A percentile compares a stretch with the other conserved stretches of the same genome.
These are phyloP conservation scores for Trichosporon asahii DNA, from an alignment of 1,284 basidiomycete genomes.

Conservation along the genomic window DNA sequence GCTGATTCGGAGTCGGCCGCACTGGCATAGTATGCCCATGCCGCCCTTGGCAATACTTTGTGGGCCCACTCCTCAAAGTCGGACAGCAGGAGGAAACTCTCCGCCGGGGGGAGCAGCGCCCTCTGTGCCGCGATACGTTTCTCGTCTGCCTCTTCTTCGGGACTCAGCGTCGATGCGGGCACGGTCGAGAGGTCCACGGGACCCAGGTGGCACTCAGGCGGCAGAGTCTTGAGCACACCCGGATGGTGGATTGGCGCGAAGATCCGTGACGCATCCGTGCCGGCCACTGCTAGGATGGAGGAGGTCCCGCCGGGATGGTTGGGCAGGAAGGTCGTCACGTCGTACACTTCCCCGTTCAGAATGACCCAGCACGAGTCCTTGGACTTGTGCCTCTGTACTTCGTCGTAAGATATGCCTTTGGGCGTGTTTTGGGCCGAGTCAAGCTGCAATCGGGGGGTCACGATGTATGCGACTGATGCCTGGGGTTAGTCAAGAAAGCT, in stretches of 20 bases:
- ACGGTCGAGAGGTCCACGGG: slow-evolving; percentile 60
- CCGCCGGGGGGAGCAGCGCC: slow-evolving; percentile 61
- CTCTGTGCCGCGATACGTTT: slow-evolving; percentile 62
- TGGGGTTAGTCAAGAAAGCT: background rate
- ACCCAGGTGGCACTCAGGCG: slow-evolving; percentile 65
- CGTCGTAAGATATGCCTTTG: slow-evolving; percentile 45
- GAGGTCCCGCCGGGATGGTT: slow-evolving; percentile 58
- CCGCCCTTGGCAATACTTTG: slow-evolving; percentile 53
- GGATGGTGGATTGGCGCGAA: slow-evolving; percentile 55
- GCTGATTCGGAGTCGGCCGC: slow-evolving; percentile 57
- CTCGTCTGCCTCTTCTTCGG: slow-evolving; percentile 58
- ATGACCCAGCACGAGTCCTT: slow-evolving; percentile 74
- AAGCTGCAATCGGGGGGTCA: background rate
- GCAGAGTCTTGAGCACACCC: slow-evolving; percentile 50
- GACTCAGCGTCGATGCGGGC: slow-evolving; percentile 57
- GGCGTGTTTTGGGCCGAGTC: background rate
- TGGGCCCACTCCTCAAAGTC: slow-evolving; percentile 62
- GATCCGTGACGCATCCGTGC: slow-evolving; percentile 59
- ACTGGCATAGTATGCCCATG: slow-evolving; percentile 59
- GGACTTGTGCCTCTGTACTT: slow-evolving; percentile 58
- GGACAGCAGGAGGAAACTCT: slow-evolving; percentile 64
- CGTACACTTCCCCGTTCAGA: slow-evolving; percentile 56
- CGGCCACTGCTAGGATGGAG: slow-evolving; percentile 57
- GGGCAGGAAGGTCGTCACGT: slow-evolving; percentile 74
- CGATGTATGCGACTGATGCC: slow-evolving; percentile 11